Evolutionary conservation across 306 rosid species (phyloP), one percentile per base, ranked within the genome.

Genomic region (Malus sieversii): DNA sequence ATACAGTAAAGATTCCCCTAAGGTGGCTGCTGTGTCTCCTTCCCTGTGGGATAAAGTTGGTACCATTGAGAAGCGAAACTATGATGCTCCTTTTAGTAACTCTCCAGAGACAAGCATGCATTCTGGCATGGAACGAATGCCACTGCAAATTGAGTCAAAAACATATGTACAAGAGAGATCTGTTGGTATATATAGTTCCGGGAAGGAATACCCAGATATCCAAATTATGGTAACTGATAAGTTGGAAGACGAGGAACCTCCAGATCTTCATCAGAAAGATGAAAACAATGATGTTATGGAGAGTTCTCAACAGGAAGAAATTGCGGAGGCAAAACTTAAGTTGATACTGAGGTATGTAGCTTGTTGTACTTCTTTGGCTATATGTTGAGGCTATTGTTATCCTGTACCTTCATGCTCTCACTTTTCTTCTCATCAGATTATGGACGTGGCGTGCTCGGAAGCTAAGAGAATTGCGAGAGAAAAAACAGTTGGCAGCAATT

Each of bases 401-500:
- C 76, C 29, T 66, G 48, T 29, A 68, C 67, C 71, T 71, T 60
- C 68, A 62, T 82, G 23, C 68, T 79, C 59, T 40, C 55, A 51
- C 27, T 74, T 78, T 75, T 51, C 76, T 18, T 72, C 62, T 32
- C 78, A 59, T 80, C 83, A 95, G 99, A 86, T 83, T 89, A 85
- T 95, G 99, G 99, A 92, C 72, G 86, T 88, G 96, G 58, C 90
- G 96, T 22, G 78, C 83, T 57, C 72, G 82, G 78, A 95, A 86
- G 81, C 84, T 77, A 78, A 89, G 85, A 82, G 84, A 82, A 87
- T 71, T 84, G 71, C 90, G 93, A 45, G 90, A 89, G 77, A 90
- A 88, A 83, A 90, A 88, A 83, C 84, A 87, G 66, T 75, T 84
- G 58, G 96, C 97, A 38, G 87, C 99, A 82, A 82, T 76, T 82